Percentiles rank a stretch among this genome's conserved stretches.
Conservation (phyloP, 257 asterid genomes). For the Nicotiana obtusifolia region DNA sequence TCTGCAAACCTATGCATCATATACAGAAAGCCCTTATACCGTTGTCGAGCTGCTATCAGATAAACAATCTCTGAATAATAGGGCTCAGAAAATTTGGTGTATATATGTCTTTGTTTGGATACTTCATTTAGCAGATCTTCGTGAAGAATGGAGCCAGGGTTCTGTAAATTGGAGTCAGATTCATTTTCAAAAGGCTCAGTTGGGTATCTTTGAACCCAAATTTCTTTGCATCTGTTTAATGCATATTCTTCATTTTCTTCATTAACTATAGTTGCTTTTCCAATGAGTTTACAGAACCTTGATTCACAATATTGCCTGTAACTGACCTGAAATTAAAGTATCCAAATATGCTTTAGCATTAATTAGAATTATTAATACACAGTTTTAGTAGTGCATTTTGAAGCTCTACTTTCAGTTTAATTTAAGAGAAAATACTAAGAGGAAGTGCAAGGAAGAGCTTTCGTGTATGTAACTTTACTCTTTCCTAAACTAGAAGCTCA, state of each 20-base stretch:
- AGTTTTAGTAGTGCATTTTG: background rate
- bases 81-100: slow-evolving; percentile 49
- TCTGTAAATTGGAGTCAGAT: slow-evolving; percentile 18
- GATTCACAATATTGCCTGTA: slow-evolving; percentile 74
- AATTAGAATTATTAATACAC: background rate
- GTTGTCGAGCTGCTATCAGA: slow-evolving; percentile 70
- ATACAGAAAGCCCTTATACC: slow-evolving; percentile 66
- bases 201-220: slow-evolving; percentile 62
- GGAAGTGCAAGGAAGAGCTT: background rate
- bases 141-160: slow-evolving; percentile 8
- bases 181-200: slow-evolving; percentile 75
- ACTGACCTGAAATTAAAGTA: slow-evolving; percentile 36
- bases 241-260: slow-evolving; percentile 87
- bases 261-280: slow-evolving; percentile 65
- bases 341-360: background rate
- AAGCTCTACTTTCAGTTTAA: background rate
- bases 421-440: too few relatives aligned
- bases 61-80: slow-evolving; percentile 64
- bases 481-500: background rate
- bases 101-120: slow-evolving; percentile 40
- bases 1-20: slow-evolving; percentile 51
- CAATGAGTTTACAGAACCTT: slow-evolving; percentile 66
- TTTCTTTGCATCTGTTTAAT: slow-evolving; percentile 60
- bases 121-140: slow-evolving; percentile 55
- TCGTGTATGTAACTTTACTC: background rate